These are phyloP conservation scores for Ramularia endophylla DNA, from an alignment of 2,329 filamentous ascomycete genomes.

Conservation along the genomic window DNA sequence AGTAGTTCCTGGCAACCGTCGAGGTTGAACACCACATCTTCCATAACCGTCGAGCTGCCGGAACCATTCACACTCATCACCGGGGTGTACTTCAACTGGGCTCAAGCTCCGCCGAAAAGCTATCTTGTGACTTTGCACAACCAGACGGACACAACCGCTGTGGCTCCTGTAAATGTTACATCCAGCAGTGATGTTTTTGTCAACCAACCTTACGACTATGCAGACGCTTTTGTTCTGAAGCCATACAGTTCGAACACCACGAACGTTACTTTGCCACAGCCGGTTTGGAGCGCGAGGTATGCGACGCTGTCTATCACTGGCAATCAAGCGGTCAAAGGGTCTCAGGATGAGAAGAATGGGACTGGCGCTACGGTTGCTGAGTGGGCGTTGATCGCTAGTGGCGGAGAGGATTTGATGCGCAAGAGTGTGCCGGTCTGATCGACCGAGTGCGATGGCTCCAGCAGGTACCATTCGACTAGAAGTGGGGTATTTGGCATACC, in stretches of 20 bases:
- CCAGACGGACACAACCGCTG: constrained; percentile 29
- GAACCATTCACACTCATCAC: constrained; percentile 37
- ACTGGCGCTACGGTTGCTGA: constrained; percentile 49
- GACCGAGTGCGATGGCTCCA: too few species aligned
- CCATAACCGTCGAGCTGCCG: constrained; percentile 51
- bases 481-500: too few species aligned
- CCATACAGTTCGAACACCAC: constrained; percentile 42
- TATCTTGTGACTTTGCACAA: constrained; percentile 54
- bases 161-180: constrained; percentile 20
- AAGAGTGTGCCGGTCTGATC: neutral
- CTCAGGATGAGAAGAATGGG: constrained; percentile 26
- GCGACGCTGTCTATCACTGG: constrained; percentile 45
- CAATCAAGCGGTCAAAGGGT: constrained; percentile 35
- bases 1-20: constrained; percentile 63
- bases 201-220: constrained; percentile 36
- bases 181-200: constrained; percentile 32
- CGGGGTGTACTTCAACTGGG: constrained; percentile 57
- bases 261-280: constrained; percentile 35
- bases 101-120: constrained; percentile 47
- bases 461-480: too few species aligned
- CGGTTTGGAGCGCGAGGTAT: constrained; percentile 40
- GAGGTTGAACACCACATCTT: constrained; percentile 44
- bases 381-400: constrained; percentile 29
- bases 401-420: constrained; percentile 8
- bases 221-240: constrained; percentile 32